A percentile compares a stretch with the other conserved stretches of the same genome.
These are phyloP conservation scores for Marasmius tenuissimus DNA, from an alignment of 1,284 basidiomycete genomes.

Conservation along the genomic window DNA sequence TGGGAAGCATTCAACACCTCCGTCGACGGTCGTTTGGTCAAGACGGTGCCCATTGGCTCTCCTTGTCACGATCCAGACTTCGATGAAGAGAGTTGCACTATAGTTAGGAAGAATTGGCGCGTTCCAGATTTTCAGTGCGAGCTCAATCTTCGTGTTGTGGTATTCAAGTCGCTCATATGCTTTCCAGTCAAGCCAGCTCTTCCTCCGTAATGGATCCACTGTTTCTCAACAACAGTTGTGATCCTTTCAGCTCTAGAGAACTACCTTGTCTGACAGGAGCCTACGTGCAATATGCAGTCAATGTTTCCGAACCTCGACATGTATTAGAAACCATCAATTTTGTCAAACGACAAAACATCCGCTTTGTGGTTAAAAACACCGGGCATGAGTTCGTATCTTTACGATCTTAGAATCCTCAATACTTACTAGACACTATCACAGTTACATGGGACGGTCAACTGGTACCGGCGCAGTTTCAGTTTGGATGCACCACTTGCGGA, in stretches of 20 bases:
- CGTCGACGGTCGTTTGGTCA: conserved; percentile 20
- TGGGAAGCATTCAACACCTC: conserved; percentile 24
- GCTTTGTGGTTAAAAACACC: conserved; percentile 23
- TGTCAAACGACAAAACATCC: conserved; percentile 20
- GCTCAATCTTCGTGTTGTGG: neutral
- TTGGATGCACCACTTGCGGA: conserved; percentile 21
- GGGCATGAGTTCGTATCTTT: conserved; percentile 22
- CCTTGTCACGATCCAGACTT: conserved; percentile 18
- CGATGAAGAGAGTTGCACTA: conserved; percentile 9
- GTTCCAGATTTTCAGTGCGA: conserved; percentile 15
- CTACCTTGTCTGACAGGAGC: conserved; percentile 18
- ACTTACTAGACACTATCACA: neutral
- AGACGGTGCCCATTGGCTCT: conserved; percentile 21
- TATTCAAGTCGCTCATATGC: neutral
- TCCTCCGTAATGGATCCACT: conserved; percentile 14
- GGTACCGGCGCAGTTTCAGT: conserved; percentile 18
- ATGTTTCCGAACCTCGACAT: conserved; percentile 19
- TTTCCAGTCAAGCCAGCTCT: neutral
- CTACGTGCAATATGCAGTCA: conserved; percentile 24
- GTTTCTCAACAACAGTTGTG: conserved; percentile 23
- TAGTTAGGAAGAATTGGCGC: conserved; percentile 15
- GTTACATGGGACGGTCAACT: conserved; percentile 22
- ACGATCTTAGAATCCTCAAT: neutral
- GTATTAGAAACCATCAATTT: conserved; percentile 21
- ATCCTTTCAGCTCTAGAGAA: conserved; percentile 18